Percentiles rank a stretch among this genome's conserved stretches.
These are phyloP conservation scores for Cryoendolithus antarcticus DNA, from an alignment of 2,329 filamentous ascomycete species.

Conservation along the genomic window DNA sequence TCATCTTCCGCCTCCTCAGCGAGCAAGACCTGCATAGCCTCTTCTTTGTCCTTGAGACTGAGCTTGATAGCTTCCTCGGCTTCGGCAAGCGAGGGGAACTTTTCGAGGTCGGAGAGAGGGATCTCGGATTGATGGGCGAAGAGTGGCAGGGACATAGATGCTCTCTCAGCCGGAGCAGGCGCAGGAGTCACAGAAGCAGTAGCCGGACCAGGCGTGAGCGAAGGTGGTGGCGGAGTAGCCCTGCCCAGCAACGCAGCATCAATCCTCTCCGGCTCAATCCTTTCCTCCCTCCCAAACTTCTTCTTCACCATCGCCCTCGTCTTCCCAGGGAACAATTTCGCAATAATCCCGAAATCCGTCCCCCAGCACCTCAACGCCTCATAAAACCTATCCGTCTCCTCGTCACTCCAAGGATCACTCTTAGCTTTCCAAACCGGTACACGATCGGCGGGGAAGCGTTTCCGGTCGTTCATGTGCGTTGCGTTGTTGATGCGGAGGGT, in stretches of 20 bases:
- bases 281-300: slow-evolving; percentile 73
- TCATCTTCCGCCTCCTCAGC: slow-evolving; percentile 24
- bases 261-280: slow-evolving; percentile 50
- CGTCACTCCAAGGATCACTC: slow-evolving; percentile 55
- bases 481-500: slow-evolving; percentile 57
- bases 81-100: slow-evolving; percentile 21
- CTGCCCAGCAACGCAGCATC: slow-evolving; percentile 45
- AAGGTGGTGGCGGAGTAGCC: slow-evolving; percentile 18
- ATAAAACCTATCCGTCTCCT: slow-evolving; percentile 65
- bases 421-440: slow-evolving; percentile 32
- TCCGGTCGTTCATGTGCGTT: slow-evolving; percentile 53
- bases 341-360: slow-evolving; percentile 72
- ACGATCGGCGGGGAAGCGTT: slow-evolving; percentile 35
- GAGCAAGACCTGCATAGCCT: slow-evolving; percentile 22
- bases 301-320: slow-evolving; percentile 64
- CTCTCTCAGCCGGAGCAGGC: too few relatives aligned
- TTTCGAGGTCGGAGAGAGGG: slow-evolving; percentile 27
- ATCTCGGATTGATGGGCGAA: slow-evolving; percentile 25
- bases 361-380: slow-evolving; percentile 63
- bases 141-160: too few relatives aligned
- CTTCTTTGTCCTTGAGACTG: slow-evolving; percentile 18
- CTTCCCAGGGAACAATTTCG: slow-evolving; percentile 60
- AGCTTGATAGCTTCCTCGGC: slow-evolving; percentile 23
- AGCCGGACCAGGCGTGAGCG: too few relatives aligned
- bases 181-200: too few relatives aligned